These are phyloP conservation scores for Cynanchum wilfordii DNA, from an alignment of 257 asterid genomes.

Conservation along the genomic window DNA sequence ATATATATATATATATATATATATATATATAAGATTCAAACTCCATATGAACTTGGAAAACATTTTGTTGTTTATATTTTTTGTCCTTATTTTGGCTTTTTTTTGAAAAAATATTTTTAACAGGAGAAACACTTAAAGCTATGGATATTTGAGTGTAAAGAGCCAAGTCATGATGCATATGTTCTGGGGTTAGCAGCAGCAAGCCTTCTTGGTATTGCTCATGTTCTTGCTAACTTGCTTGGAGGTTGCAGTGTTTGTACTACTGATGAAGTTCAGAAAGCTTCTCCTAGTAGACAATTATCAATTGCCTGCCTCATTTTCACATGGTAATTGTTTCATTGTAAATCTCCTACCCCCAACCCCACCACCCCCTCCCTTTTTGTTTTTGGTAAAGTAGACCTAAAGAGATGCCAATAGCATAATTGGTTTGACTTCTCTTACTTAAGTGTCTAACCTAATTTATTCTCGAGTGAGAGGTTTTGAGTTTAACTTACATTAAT, in stretches of 20 bases:
- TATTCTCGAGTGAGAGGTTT: too few relatives aligned
- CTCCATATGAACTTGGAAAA: too few relatives aligned
- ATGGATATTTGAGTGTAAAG: slow-evolving; percentile 83
- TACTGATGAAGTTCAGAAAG: slow-evolving; percentile 36
- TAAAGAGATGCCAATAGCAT: too few relatives aligned
- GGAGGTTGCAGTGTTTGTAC: slow-evolving; percentile 53
- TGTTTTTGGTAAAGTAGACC: too few relatives aligned
- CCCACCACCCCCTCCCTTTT: too few relatives aligned
- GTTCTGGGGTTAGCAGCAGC: slow-evolving; percentile 72
- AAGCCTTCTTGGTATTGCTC: slow-evolving; percentile 51
- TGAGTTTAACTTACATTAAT: too few relatives aligned
- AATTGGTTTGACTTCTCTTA: too few relatives aligned
- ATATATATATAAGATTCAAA: too few relatives aligned
- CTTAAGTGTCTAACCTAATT: too few relatives aligned
- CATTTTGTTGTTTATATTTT: too few relatives aligned
- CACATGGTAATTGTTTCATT: slow-evolving; percentile 41
- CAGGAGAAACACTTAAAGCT: slow-evolving; percentile 71
- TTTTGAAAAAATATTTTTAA: neutral
- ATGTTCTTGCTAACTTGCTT: slow-evolving; percentile 57
- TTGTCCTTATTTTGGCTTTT: too few relatives aligned
- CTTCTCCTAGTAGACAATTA: slow-evolving; percentile 55
- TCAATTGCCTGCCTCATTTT: slow-evolving; percentile 55
- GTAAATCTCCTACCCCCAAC: neutral
- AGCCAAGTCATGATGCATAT: slow-evolving; percentile 80
- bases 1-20: too few relatives aligned